A percentile compares a stretch with the other conserved stretches of the same genome.
Evolutionary conservation across 2,329 filamentous ascomycete genomes (phyloP).

Genomic region (Hymenoscyphus fructigenus): DNA sequence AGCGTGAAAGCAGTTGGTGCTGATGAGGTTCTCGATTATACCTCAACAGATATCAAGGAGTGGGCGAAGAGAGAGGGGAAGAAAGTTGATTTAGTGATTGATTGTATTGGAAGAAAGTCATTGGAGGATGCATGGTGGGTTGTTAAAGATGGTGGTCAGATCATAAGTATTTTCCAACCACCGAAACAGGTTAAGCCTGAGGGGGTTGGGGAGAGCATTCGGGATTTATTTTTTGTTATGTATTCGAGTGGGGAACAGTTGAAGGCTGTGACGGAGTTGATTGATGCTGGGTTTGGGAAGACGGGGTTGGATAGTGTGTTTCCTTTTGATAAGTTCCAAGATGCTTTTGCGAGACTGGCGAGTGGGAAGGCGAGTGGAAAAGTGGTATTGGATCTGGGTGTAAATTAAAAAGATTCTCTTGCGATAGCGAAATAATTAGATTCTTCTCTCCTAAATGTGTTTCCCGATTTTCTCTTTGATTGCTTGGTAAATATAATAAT

Average conservation of each 20-base stretch:
- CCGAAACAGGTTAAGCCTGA: neutral
- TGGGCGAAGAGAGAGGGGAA: slow-evolving; percentile 25
- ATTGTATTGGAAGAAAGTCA: slow-evolving; percentile 42
- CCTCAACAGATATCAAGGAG: neutral
- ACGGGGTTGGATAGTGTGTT: slow-evolving; percentile 23
- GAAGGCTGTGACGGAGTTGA: slow-evolving; percentile 39
- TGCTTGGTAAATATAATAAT: too few relatives aligned
- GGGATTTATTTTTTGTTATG: slow-evolving; percentile 45
- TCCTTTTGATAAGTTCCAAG: neutral
- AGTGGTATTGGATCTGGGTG: slow-evolving; percentile 1
- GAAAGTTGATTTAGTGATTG: slow-evolving; percentile 45
- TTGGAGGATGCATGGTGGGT: slow-evolving; percentile 45
- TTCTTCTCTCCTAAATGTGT: too few relatives aligned
- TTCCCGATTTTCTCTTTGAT: too few relatives aligned
- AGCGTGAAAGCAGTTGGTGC: neutral
- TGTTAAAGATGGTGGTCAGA: slow-evolving; percentile 29
- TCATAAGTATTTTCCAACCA: neutral
- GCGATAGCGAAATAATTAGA: neutral
- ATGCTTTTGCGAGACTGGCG: slow-evolving; percentile 3
- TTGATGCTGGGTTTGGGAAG: slow-evolving; percentile 40
- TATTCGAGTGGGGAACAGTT: slow-evolving; percentile 40
- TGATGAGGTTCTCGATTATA: slow-evolving; percentile 3
- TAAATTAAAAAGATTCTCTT: neutral
- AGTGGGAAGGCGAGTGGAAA: neutral
- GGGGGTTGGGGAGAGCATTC: slow-evolving; percentile 33